Conservation (phyloP, 1,284 basidiomycete species). For the Irpex rosettiformis region DNA sequence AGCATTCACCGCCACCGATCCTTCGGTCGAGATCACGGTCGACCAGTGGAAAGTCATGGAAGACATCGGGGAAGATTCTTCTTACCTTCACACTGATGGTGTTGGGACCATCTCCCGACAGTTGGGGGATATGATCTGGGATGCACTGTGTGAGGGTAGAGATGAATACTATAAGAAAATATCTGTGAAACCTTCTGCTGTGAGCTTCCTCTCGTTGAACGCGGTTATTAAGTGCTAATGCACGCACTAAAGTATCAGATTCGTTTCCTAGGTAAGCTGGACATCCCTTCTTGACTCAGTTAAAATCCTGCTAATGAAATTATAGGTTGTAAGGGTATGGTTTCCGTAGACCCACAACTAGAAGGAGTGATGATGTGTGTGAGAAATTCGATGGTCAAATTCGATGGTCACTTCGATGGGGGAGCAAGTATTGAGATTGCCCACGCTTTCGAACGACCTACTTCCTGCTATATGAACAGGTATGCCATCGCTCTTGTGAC, state of each 20-base stretch:
- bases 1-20: conserved; percentile 78
- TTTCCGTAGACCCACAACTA: conserved; percentile 55
- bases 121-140: conserved; percentile 58
- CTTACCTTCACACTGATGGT: conserved; percentile 67
- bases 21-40: conserved; percentile 54
- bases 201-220: background rate
- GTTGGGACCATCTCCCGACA: conserved; percentile 68
- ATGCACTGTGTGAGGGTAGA: conserved; percentile 28
- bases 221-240: conserved; percentile 7
- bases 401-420: conserved; percentile 31
- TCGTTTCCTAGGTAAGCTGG: conserved; percentile 56
- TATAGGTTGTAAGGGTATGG: conserved; percentile 63
- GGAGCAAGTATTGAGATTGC: conserved; percentile 68
- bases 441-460: conserved; percentile 52
- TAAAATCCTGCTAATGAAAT: background rate
- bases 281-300: background rate
- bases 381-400: conserved; percentile 72
- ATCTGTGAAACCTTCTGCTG: conserved; percentile 48
- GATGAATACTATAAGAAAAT: conserved; percentile 13
- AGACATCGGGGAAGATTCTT: conserved; percentile 43
- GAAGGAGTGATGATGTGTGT: conserved; percentile 58
- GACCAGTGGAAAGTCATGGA: conserved; percentile 57
- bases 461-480: conserved; percentile 62
- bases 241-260: conserved; percentile 74
- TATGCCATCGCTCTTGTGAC: conserved; percentile 26